Conservation (phyloP, 345 rosid genomes). For the Murraya koenigii region DNA sequence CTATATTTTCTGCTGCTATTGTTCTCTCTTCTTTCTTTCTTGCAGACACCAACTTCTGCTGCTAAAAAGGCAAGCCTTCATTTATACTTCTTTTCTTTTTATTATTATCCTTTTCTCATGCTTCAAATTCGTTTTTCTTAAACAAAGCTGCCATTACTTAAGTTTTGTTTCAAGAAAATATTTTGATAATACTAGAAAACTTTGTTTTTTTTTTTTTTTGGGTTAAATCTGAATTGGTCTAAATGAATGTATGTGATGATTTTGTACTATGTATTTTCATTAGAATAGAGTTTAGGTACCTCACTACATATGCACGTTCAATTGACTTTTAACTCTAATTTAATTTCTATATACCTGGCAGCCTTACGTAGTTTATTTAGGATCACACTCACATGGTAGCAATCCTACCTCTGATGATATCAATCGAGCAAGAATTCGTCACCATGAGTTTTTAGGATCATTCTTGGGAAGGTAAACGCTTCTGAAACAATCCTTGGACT, state of each 20-base stretch:
- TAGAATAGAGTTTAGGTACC: too few relatives aligned
- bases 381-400: slow-evolving; percentile 19
- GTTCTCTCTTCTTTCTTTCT: slow-evolving; percentile 30
- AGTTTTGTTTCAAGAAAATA: not conserved
- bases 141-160: too few relatives aligned
- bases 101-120: too few relatives aligned
- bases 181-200: too few relatives aligned
- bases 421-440: slow-evolving; percentile 16
- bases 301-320: too few relatives aligned
- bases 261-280: too few relatives aligned
- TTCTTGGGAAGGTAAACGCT: slow-evolving; percentile 34
- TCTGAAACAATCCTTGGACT: too few relatives aligned
- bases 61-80: slow-evolving; percentile 33
- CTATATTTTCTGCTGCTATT: slow-evolving; percentile 19
- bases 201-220: not conserved
- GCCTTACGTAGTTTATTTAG: slow-evolving; percentile 34
- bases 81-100: too few relatives aligned
- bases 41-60: slow-evolving; percentile 34
- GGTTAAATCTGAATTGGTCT: too few relatives aligned
- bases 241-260: too few relatives aligned
- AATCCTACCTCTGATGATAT: not conserved
- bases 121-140: too few relatives aligned
- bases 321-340: too few relatives aligned
- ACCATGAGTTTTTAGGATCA: slow-evolving; percentile 29
- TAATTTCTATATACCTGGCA: not conserved